A percentile compares a stretch with the other conserved stretches of the same genome.
phyloP scores from a whole-genome alignment of 192 early-diverging fungal species.

The Haplosporangium gracile region DNA sequence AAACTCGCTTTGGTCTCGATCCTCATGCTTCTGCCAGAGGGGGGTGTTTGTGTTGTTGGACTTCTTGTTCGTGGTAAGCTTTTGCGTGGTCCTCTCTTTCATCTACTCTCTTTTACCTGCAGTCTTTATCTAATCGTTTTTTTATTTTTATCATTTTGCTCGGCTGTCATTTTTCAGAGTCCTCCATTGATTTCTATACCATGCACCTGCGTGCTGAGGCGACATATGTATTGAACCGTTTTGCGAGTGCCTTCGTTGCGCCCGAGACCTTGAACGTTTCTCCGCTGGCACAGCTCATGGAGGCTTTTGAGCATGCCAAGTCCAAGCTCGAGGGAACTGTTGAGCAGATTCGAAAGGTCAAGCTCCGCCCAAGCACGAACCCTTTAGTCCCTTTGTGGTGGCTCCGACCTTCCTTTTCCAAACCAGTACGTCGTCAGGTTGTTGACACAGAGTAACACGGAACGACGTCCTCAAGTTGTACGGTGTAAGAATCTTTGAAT shows the following conservation, averaged over 20 bases:
- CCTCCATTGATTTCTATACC: slow-evolving; percentile 29
- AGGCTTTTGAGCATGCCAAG: slow-evolving; percentile 25
- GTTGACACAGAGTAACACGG: slow-evolving; percentile 23
- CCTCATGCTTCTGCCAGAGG: slow-evolving; percentile 23
- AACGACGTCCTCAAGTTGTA: too few species aligned
- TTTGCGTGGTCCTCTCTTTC: not conserved
- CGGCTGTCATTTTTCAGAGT: slow-evolving; percentile 36
- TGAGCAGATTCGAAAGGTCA: slow-evolving; percentile 32
- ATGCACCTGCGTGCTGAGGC: slow-evolving; percentile 38
- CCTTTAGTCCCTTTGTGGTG: slow-evolving; percentile 34
- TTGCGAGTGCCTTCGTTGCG: slow-evolving; percentile 19
- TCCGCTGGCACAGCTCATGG: slow-evolving; percentile 35
- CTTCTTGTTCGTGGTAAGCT: slow-evolving; percentile 21
- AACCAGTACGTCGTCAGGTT: slow-evolving; percentile 30
- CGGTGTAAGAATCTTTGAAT: too few species aligned
- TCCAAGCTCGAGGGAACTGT: slow-evolving; percentile 27
- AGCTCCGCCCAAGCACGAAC: slow-evolving; percentile 20
- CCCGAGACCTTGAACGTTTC: slow-evolving; percentile 27
- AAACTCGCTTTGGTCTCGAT: slow-evolving; percentile 30
- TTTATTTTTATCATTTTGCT: slow-evolving; percentile 6
- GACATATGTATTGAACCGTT: slow-evolving; percentile 30
- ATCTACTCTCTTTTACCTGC: not conserved
- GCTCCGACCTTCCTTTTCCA: slow-evolving; percentile 40
- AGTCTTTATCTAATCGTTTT: not conserved
- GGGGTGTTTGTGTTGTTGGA: slow-evolving; percentile 34